Percentiles rank a stretch among this genome's conserved stretches.
phyloP scores from a whole-genome alignment of 768 basidiomycete genomes.

The Megacollybia marginata region DNA sequence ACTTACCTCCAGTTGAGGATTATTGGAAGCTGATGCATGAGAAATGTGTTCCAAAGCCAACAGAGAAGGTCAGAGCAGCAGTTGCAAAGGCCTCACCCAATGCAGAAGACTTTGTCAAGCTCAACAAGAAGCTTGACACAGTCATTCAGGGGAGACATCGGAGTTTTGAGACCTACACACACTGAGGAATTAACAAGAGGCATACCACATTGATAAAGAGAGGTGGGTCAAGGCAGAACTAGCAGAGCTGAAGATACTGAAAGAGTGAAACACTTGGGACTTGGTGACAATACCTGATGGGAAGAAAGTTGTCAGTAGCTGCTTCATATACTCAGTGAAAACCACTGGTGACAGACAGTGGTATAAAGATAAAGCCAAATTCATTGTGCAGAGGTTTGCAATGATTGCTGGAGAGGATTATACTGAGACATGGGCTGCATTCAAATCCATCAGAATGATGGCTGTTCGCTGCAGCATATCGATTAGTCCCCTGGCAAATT shows the following conservation, averaged over 20 bases:
- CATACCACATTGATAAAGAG: background rate
- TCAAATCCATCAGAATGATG: no score
- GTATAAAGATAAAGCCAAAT: background rate
- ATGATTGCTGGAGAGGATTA: background rate
- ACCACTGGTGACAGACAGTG: background rate
- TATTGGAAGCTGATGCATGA: no score
- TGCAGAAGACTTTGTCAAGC: no score
- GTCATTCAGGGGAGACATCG: background rate
- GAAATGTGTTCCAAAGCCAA: no score
- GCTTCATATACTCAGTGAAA: background rate
- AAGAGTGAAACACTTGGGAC: background rate
- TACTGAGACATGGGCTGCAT: background rate
- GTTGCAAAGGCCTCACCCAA: no score
- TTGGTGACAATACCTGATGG: background rate
- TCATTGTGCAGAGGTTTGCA: no score
- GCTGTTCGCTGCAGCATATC: background rate
- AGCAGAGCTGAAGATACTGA: no score
- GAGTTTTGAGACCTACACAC: background rate
- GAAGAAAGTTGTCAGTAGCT: background rate
- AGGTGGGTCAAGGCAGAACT: background rate
- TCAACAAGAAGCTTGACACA: no score
- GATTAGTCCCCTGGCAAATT: no score
- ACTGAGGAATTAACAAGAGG: background rate
- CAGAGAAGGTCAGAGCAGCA: no score
- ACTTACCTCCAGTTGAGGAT: no score